These are phyloP conservation scores for Vicia villosa DNA, from an alignment of 306 rosid genomes.

Conservation along the genomic window DNA sequence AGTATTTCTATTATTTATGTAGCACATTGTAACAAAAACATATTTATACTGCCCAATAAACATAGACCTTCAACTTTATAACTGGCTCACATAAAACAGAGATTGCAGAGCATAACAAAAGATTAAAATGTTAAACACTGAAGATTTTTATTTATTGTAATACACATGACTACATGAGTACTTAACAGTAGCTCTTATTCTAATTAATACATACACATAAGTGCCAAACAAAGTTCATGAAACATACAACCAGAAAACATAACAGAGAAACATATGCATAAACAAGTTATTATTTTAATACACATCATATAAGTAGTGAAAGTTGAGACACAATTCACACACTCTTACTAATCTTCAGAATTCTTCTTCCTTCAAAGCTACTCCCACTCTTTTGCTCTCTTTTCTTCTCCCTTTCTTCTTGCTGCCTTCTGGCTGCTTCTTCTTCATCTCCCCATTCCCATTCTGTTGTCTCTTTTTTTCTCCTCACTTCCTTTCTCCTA, in stretches of 20 bases:
- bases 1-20: too few species aligned
- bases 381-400: conserved; percentile 1
- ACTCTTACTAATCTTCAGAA: conserved; percentile 16
- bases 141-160: conserved; percentile 14
- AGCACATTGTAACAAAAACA: conserved; percentile 4
- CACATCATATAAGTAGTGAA: background rate
- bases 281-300: conserved; percentile 1
- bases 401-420: conserved; percentile 18
- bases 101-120: background rate
- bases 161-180: background rate
- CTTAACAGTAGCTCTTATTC: conserved; percentile 4
- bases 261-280: background rate
- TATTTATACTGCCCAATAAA: background rate
- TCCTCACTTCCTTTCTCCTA: background rate
- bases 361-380: conserved; percentile 37
- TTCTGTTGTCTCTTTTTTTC: background rate
- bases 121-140: background rate
- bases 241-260: background rate
- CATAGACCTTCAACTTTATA: background rate
- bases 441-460: conserved; percentile 16
- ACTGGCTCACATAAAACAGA: background rate
- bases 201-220: background rate
- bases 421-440: conserved; percentile 14
- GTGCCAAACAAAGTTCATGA: background rate
- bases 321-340: conserved; percentile 26